These are phyloP conservation scores for Fusarium sp. DNA, from an alignment of 2,329 filamentous ascomycete species.

Conservation along the genomic window DNA sequence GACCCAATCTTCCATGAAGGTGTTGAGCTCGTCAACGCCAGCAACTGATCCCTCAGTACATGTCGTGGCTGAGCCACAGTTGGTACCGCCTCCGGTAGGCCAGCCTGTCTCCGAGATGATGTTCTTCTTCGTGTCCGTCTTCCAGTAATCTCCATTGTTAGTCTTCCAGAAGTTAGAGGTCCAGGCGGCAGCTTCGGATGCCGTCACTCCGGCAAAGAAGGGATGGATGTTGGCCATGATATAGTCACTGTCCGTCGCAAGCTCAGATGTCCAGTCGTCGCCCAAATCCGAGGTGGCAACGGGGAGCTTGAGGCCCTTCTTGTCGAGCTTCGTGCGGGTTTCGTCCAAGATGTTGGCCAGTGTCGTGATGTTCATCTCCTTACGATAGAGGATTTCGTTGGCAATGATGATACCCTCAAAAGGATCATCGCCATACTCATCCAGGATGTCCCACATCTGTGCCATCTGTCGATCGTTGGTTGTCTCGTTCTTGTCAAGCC, in stretches of 20 bases:
- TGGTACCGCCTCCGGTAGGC: slow-evolving; percentile 82
- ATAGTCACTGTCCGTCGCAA: slow-evolving; percentile 78
- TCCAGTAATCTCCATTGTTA: slow-evolving; percentile 72
- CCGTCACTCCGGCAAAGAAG: slow-evolving; percentile 85
- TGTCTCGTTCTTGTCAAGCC: slow-evolving; percentile 84
- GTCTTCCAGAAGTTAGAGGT: slow-evolving; percentile 82
- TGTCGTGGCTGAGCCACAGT: slow-evolving; percentile 67
- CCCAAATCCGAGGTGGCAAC: slow-evolving; percentile 90
- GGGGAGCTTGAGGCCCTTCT: slow-evolving; percentile 72
- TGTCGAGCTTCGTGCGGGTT: slow-evolving; percentile 77
- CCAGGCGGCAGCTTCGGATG: slow-evolving; percentile 76
- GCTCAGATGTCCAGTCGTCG: slow-evolving; percentile 78
- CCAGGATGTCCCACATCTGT: slow-evolving; percentile 86
- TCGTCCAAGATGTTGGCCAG: slow-evolving; percentile 71
- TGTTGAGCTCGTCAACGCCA: slow-evolving; percentile 80
- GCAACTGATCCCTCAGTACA: slow-evolving; percentile 78
- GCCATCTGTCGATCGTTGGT: slow-evolving; percentile 83
- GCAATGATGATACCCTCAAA: slow-evolving; percentile 87
- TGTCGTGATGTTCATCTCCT: slow-evolving; percentile 73
- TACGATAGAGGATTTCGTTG: slow-evolving; percentile 79
- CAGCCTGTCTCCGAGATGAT: slow-evolving; percentile 92
- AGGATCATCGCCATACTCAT: slow-evolving; percentile 69
- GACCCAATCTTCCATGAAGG: slow-evolving; percentile 86
- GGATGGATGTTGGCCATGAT: slow-evolving; percentile 98
- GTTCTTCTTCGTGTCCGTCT: slow-evolving; percentile 69